Evolutionary conservation across 2,329 filamentous ascomycete species (phyloP).

Genomic region (Nakataea oryzae): DNA sequence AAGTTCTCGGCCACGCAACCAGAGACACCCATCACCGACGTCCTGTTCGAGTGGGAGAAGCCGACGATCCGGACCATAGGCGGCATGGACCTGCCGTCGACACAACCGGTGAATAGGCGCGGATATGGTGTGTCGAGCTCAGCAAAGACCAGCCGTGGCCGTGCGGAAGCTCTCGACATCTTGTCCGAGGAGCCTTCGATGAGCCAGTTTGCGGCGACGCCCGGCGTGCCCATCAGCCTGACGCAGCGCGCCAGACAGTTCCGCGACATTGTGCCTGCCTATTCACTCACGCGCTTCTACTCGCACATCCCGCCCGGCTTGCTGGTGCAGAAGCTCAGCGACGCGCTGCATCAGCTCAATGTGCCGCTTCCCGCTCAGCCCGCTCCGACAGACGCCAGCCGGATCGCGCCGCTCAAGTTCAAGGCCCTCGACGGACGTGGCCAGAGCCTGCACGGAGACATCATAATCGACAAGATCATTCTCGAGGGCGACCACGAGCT

Average conservation of each 20-base stretch:
- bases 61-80: slow-evolving; percentile 48
- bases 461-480: slow-evolving; percentile 57
- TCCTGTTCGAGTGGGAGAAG: slow-evolving; percentile 80
- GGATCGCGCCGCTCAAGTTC: slow-evolving; percentile 57
- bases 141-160: slow-evolving; percentile 15
- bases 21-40: slow-evolving; percentile 63
- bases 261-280: slow-evolving; percentile 79
- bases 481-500: slow-evolving; percentile 52
- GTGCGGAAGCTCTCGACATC: slow-evolving; percentile 33
- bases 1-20: slow-evolving; percentile 76
- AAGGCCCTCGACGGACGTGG: slow-evolving; percentile 62
- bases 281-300: slow-evolving; percentile 85
- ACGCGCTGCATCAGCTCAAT: slow-evolving; percentile 76
- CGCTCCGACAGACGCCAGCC: slow-evolving; percentile 34
- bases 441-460: slow-evolving; percentile 64
- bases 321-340: slow-evolving; percentile 68
- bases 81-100: slow-evolving; percentile 31
- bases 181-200: slow-evolving; percentile 80
- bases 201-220: slow-evolving; percentile 74
- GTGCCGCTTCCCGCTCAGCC: slow-evolving; percentile 54
- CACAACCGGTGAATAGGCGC: slow-evolving; percentile 31
- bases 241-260: slow-evolving; percentile 87
- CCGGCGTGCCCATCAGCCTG: slow-evolving; percentile 68
- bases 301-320: slow-evolving; percentile 66
- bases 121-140: slow-evolving; percentile 20